phyloP scores from a whole-genome alignment of 306 rosid genomes.

The Vachellia pachyceras region DNA sequence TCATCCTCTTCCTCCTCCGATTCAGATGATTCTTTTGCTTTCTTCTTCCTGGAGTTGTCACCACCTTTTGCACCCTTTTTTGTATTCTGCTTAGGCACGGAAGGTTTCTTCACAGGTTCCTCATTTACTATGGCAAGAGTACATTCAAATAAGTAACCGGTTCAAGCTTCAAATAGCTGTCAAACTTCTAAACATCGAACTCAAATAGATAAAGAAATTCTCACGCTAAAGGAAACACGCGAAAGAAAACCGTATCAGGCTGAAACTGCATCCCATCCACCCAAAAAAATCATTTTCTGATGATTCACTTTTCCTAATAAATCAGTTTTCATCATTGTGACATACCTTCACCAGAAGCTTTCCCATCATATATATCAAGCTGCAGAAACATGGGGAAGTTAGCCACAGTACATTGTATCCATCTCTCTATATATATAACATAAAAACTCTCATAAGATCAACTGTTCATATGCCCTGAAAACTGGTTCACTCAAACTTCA shows the following conservation, averaged over 20 bases:
- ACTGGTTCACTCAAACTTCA: neutral
- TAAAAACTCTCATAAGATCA: neutral
- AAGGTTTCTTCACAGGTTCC: slow-evolving; percentile 42
- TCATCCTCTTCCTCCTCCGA: slow-evolving; percentile 64
- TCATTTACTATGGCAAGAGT: slow-evolving; percentile 53
- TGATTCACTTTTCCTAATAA: neutral
- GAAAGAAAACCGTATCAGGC: neutral
- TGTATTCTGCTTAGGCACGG: slow-evolving; percentile 60
- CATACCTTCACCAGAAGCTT: slow-evolving; percentile 86
- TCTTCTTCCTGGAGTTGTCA: slow-evolving; percentile 75
- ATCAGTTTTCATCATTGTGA: neutral
- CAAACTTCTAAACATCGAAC: slow-evolving; percentile 22
- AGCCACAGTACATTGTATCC: slow-evolving; percentile 27
- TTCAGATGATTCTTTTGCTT: slow-evolving; percentile 66
- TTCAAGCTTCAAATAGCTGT: neutral
- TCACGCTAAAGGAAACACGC: neutral
- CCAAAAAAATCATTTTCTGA: neutral
- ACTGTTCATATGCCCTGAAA: neutral
- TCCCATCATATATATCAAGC: slow-evolving; percentile 93
- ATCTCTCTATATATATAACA: neutral
- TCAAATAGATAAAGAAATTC: slow-evolving; percentile 5
- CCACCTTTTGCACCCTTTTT: slow-evolving; percentile 70
- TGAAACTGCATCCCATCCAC: neutral
- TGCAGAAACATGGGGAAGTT: slow-evolving; percentile 46
- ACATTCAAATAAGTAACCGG: slow-evolving; percentile 24